Evolutionary conservation across 345 rosid genomes (phyloP).

Genomic region (Boechera divaricarpa): DNA sequence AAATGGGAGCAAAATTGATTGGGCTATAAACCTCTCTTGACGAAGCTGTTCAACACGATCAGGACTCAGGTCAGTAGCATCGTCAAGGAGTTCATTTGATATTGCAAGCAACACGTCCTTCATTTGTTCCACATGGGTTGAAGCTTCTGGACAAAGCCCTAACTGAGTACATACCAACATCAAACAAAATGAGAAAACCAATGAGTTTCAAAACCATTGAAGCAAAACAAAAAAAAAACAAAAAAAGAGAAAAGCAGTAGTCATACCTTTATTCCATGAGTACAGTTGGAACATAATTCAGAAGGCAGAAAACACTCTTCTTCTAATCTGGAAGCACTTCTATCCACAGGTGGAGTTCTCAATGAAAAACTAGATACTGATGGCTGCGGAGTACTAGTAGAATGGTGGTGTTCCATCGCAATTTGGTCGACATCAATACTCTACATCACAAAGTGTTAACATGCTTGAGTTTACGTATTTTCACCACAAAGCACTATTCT

Average conservation of each 20-base stretch:
- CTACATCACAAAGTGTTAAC: slow-evolving; percentile 54
- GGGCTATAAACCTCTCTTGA: slow-evolving; percentile 69
- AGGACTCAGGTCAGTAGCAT: slow-evolving; percentile 62
- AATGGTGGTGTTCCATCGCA: slow-evolving; percentile 82
- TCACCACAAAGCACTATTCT: slow-evolving; percentile 50
- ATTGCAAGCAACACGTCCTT: slow-evolving; percentile 81
- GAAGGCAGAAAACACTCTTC: slow-evolving; percentile 62
- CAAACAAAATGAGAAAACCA: slow-evolving; percentile 42
- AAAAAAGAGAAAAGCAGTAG: slow-evolving; percentile 21
- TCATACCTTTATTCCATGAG: slow-evolving; percentile 76
- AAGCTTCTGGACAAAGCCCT: slow-evolving; percentile 83
- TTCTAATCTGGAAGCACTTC: slow-evolving; percentile 48
- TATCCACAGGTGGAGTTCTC: slow-evolving; percentile 58
- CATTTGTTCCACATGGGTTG: slow-evolving; percentile 78
- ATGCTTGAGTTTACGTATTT: slow-evolving; percentile 31
- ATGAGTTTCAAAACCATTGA: slow-evolving; percentile 28
- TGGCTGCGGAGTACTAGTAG: slow-evolving; percentile 75
- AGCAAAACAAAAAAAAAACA: neutral
- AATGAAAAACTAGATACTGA: slow-evolving; percentile 60
- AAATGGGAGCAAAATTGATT: neutral
- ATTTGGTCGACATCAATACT: slow-evolving; percentile 92
- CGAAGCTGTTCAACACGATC: slow-evolving; percentile 79
- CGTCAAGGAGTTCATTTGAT: slow-evolving; percentile 95
- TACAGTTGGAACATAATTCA: slow-evolving; percentile 73
- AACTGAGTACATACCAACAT: slow-evolving; percentile 59